Evolutionary conservation across 2,329 filamentous ascomycete genomes (phyloP).

Genomic region (Xylariaceae sp.): DNA sequence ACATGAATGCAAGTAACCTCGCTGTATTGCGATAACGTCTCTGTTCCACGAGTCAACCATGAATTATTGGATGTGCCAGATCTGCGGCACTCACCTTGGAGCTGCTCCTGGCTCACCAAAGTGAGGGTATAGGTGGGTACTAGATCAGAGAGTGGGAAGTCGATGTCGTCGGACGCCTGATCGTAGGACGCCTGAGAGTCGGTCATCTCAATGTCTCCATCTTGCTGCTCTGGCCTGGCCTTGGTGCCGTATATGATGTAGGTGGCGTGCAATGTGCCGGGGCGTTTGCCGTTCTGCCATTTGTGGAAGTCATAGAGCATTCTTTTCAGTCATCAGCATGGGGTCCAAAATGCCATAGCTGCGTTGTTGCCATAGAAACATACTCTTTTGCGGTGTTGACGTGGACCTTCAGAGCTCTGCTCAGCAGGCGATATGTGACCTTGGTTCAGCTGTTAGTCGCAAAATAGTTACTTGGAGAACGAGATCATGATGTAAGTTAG

Average conservation of each 20-base stretch:
- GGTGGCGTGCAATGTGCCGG: slow-evolving; percentile 79
- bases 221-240: slow-evolving; percentile 40
- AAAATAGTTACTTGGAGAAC: slow-evolving; percentile 1
- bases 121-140: slow-evolving; percentile 57
- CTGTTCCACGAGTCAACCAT: slow-evolving; percentile 40
- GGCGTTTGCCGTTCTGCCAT: slow-evolving; percentile 69
- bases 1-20: slow-evolving; percentile 76
- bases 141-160: slow-evolving; percentile 42
- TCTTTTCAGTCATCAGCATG: slow-evolving; percentile 42
- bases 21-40: slow-evolving; percentile 63
- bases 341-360: slow-evolving; percentile 5
- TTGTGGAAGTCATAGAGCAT: slow-evolving; percentile 85
- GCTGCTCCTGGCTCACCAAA: slow-evolving; percentile 66
- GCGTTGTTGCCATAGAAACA: slow-evolving; percentile 28
- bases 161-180: slow-evolving; percentile 45
- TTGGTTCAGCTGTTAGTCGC: slow-evolving; percentile 36
- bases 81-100: slow-evolving; percentile 52
- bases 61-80: background rate
- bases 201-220: slow-evolving; percentile 66
- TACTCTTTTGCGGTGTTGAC: slow-evolving; percentile 88
- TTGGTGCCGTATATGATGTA: slow-evolving; percentile 77
- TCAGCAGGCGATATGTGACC: slow-evolving; percentile 84
- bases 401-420: slow-evolving; percentile 77
- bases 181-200: slow-evolving; percentile 60
- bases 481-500: background rate